Conservation (phyloP, 805 yeast genomes). For the Candida michaelii region DNA sequence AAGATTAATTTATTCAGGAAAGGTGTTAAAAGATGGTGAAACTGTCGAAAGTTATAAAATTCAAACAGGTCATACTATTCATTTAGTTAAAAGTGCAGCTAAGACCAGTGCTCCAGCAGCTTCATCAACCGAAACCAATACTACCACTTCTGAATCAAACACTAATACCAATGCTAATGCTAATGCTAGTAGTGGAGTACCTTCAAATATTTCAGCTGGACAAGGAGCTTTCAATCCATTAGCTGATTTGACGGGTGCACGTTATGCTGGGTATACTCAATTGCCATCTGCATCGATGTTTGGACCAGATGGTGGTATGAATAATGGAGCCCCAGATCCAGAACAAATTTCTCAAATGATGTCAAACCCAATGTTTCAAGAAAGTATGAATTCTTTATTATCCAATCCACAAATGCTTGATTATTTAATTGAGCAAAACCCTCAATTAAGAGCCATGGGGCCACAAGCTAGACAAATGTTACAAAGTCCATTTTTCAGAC, state of each 20-base stretch:
- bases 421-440: constrained; percentile 75
- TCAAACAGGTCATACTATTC: constrained; percentile 83
- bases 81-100: constrained; percentile 78
- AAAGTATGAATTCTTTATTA: constrained; percentile 77
- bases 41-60: constrained; percentile 74
- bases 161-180: constrained; percentile 14
- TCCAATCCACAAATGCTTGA: constrained; percentile 89
- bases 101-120: constrained; percentile 33
- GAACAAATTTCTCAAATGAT: constrained; percentile 74
- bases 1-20: constrained; percentile 89
- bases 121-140: constrained; percentile 24
- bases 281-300: constrained; percentile 86
- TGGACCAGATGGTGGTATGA: constrained; percentile 95
- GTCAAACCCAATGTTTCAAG: constrained; percentile 79
- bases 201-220: constrained; percentile 84
- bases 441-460: constrained; percentile 82
- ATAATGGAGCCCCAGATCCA: constrained; percentile 64
- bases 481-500: constrained; percentile 80
- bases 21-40: constrained; percentile 84
- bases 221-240: constrained; percentile 86
- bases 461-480: constrained; percentile 85
- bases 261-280: constrained; percentile 90
- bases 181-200: constrained; percentile 40
- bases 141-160: constrained; percentile 13
- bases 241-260: constrained; percentile 90